Base-by-base conservation (phyloP, 2,329 filamentous ascomycete species). In the Microdochium bolleyi region DNA sequence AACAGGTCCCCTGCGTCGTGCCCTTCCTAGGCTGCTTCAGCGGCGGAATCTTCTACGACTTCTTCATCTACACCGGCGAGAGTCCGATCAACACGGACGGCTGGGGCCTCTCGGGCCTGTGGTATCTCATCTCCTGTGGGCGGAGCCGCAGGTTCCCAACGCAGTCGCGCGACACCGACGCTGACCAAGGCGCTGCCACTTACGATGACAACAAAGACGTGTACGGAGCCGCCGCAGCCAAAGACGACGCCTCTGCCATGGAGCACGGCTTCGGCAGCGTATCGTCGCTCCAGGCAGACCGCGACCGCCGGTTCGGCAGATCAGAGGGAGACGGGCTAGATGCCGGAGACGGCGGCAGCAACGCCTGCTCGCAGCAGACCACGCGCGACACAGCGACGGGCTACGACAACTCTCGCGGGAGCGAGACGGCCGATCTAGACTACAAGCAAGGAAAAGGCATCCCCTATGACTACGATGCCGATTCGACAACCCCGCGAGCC, bases 81-180 rank as follows among this genome's bases (percentile, higher is more conserved):
- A 86, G 79, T 58, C 85, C 85, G 1, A 74, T 89, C 58, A 89
- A 89, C 67, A 83, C 76, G 0, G 84, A 84, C 0, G 84, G 74
- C 68, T 65, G 87, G 61, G 85, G 85, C 0, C 61, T 89, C n/a
- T 76, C 76, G 58, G 71, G 79, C 24, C 60, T 85, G 0, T 56
- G 38, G 16, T 52, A 46, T 19, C 19, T 46, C 5, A 3, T 46
- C 41, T 22, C 41, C 7, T 46, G 41, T 19, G 41, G 41, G 5
- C n/a, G 41, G 5, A 46, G 41, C 19, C 41, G 41, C 16, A 22
- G 9, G 21, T 13, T 21, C 7, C 16, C 16, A 3, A 19, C 13
- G 13, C 41, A 46, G 5, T 11, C 9, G n/a, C 16, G 22, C 14
- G 19, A 21, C 9, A 3, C n/a, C n/a, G n/a, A n/a, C n/a, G n/a